Base-by-base conservation (phyloP, 345 rosid genomes). In the Mercurialis annua region DNA sequence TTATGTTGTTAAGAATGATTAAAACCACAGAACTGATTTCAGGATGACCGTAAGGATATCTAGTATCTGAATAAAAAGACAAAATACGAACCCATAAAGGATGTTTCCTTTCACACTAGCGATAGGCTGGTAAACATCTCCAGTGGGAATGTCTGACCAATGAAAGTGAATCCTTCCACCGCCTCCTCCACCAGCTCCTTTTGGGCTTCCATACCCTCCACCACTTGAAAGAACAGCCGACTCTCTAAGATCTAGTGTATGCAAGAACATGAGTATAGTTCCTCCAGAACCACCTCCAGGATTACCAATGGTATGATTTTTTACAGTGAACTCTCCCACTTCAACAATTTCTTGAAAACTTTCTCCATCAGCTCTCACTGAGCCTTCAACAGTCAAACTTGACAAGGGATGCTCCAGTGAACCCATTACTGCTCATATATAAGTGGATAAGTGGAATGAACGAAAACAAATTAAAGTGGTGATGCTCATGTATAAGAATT, bases 271-370 rank as follows among this genome's bases (percentile, higher is more conserved):
- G 65, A 95, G 87, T 48, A 95, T 73, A 59, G 94, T 84, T 80
- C 99, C 98, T 53, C 99, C 99, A 49, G 99, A 95, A 69, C 97
- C 99, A 71, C 97, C 99, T 29, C 99, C 99, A 55, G 96, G 92
- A 73, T 80, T 83, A 49, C 80, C 65, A 68, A 20, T 67, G 47
- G 84, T 76, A 58, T 59, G 67, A 65, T 82, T 50, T 20, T 17
- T 63, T 38, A 62, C 33, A 71, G 70, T 50, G 66, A 31, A 49
- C 16, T 75, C 44, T 67, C 79, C 74, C 66, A 59, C 60, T 72
- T 63, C 31, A n/a, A 71, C 48, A 69, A 65, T 68, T 71, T 62
- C 71, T 68, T 71, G 69, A 67, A 81, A 80, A 77, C 86, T 88
- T 70, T 86, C 94, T 77, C 99, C 99, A 79, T 95, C 99, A 66